Base-by-base conservation (phyloP, 805 yeast genomes). In the Candida glaebosa region DNA sequence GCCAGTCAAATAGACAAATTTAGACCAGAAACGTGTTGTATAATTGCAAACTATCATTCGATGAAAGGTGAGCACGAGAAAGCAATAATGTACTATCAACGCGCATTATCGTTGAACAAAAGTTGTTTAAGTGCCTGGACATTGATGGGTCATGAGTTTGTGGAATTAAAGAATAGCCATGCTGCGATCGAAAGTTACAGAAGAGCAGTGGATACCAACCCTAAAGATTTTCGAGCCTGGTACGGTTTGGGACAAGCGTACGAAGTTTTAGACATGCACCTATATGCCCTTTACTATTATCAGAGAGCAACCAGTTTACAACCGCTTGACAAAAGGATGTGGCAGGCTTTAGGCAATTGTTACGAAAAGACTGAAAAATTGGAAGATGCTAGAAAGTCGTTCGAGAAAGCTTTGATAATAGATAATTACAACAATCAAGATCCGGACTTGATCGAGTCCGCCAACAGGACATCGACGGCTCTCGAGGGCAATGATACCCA, bases 171-270 rank as follows among this genome's bases (percentile, higher is more conserved):
- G 56, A 93, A 93, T 63, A 84, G 96, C 1, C 96, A 93, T 61
- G 98, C 98, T 1, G 99, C 99, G 1, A 93, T 93, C 41, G 97
- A 91, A 67, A 82, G 95, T 44, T 93, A 93, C 58, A 68, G 98
- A 50, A 69, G 96, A 34, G 99, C 98, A 0, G 91, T 90, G 1
- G 96, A 89, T 57, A 82, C 90, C 2, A 87, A 87, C 55, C 76
- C 81, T 34, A 83, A 85, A 55, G 99, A 93, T 58, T 95, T 86
- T 60, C 71, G 96, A 39, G 98, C 98, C 0, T 93, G 99, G 99
- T 93, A 91, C 61, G 99, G 99, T 2, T 69, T 93, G 39, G 99
- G 99, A 0, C 98, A 93, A 63, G 98, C 98, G 1, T 93, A 93
- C 58, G 99, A 93, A 60, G 96, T 93, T 8, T 67, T 91, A 42